Conservation (phyloP, 2,329 filamentous ascomycete genomes). For the Graphilbum fragrans region DNA sequence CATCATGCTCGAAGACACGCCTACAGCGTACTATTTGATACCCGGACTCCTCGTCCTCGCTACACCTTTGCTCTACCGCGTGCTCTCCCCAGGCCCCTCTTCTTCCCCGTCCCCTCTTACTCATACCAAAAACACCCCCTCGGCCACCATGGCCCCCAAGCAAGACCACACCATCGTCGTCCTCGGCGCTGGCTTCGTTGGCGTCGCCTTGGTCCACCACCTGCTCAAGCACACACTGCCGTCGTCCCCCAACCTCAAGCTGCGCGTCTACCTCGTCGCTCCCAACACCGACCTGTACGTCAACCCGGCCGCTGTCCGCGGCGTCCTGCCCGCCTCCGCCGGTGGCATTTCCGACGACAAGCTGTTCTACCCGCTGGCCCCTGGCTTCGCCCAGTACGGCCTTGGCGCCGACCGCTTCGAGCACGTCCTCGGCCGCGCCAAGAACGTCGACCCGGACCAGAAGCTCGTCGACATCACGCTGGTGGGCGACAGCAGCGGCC, state of each 20-base stretch:
- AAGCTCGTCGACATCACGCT: constrained; percentile 28
- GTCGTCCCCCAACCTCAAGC: constrained; percentile 24
- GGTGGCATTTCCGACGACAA: constrained; percentile 11
- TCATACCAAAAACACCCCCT: neutral
- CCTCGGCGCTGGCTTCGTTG: constrained; percentile 34
- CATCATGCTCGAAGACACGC: neutral
- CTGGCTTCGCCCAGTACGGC: constrained; percentile 34
- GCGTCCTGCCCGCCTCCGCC: constrained; percentile 15
- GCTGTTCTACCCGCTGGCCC: constrained; percentile 33
- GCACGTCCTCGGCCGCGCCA: constrained; percentile 36
- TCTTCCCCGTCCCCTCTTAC: neutral
- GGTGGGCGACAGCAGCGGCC: constrained; percentile 13
- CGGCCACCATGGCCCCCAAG: constrained; percentile 1
- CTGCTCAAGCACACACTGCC: constrained; percentile 33
- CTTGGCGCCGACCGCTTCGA: constrained; percentile 40
- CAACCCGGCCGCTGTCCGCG: constrained; percentile 14
- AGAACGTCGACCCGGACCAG: constrained; percentile 24
- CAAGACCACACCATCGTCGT: constrained; percentile 28
- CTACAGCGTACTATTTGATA: constrained; percentile 3
- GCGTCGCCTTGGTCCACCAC: constrained; percentile 36
- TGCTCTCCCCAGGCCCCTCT: neutral
- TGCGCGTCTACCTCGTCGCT: constrained; percentile 16
- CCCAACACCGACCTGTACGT: constrained; percentile 16
- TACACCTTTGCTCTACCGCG: constrained; percentile 4
- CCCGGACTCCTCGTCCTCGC: constrained; percentile 5